Base-by-base conservation (phyloP, 495 filamentous ascomycete species). In the Penicillium pulvis region DNA sequence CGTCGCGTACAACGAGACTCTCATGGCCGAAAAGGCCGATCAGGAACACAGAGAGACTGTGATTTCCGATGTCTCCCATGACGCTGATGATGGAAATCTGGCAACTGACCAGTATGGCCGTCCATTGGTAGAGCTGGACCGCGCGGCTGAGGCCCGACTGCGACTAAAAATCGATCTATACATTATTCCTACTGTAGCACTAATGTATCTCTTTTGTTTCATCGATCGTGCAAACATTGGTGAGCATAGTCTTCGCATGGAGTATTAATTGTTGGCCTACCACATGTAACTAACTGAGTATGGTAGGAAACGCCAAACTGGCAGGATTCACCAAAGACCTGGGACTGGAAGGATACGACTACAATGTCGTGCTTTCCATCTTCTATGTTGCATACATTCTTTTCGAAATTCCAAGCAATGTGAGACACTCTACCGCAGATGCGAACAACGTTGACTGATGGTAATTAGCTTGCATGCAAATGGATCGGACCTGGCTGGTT, bases 321-420 rank as follows among this genome's bases (percentile, higher is more conserved):
- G 72, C 76, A 35, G 74, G 75, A 1, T 68, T 78, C 53, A 66
- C 70, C 31, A 65, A 69, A 53, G 82, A 86, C 55, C 66, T 86
- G 5, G 64, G 72, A 31, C 80, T 90, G 56, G 70, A 71, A 23
- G 64, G 71, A 24, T 78, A 85, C 46, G 81, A 88, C 54, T 89
- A 90, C 68, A 89, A 90, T 63, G 77, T 78, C 12, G 81, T 88
- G 14, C 69, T 90, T n/a, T 79, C 78, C 12, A 79, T 90, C 55
- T 91, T 90, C 75, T 90, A 86, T 65, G 75, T 90, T 45, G 81
- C 87, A 12, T 91, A 89, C 53, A 89, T 93, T 59, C 57, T 91
- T 48, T 92, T 93, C 59, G 91, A 94, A 69, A 83, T 91, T 46
- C 91, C 91, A 0, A 89, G 88, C 36, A 94, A 91, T 67, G 72